Conservation (phyloP, 2,329 filamentous ascomycete genomes). For the Magnaporthiopsis rhizophila region DNA sequence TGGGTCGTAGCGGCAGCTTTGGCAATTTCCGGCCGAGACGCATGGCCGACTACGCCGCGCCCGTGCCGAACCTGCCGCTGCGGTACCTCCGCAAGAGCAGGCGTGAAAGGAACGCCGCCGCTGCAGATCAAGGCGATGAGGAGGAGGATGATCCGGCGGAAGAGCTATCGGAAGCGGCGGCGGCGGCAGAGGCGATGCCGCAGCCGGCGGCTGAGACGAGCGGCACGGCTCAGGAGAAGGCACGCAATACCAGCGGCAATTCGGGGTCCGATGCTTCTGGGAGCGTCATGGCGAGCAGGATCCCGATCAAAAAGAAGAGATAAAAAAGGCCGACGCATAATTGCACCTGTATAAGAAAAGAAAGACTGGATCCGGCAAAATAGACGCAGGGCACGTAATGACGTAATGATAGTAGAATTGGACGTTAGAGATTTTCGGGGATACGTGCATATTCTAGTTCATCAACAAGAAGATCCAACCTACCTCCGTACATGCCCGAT, state of each 20-base stretch:
- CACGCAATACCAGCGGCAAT: no score
- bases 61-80: conserved; percentile 5
- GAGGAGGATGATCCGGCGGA: no score
- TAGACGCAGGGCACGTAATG: not conserved
- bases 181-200: no score
- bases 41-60: not conserved
- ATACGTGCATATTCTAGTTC: no score
- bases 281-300: not conserved
- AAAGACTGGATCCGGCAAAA: not conserved
- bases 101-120: not conserved
- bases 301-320: not conserved
- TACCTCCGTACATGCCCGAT: no score
- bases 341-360: not conserved
- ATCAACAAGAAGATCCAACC: no score
- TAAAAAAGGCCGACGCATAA: not conserved
- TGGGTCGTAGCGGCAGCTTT: conserved; percentile 1
- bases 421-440: no score
- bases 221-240: no score
- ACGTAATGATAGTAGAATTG: not conserved
- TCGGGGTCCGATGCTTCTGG: not conserved
- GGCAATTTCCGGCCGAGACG: not conserved
- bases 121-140: not conserved
- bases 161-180: no score
- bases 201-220: no score
- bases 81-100: not conserved